A percentile compares a stretch with the other conserved stretches of the same genome.
phyloP scores from a whole-genome alignment of 441 rosid species.

The Metrosideros polymorpha region DNA sequence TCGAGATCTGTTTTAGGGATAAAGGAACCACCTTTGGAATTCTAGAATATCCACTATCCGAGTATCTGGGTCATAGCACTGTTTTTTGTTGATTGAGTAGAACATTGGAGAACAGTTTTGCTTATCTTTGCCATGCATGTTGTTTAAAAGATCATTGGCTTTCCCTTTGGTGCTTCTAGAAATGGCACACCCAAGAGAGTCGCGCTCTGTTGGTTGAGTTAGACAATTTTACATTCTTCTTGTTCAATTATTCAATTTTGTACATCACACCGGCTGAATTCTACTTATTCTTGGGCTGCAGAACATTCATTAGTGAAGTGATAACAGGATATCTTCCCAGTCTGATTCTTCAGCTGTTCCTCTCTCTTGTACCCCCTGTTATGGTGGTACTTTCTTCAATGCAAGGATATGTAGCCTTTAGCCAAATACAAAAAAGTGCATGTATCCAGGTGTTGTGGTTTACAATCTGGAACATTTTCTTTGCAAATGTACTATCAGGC shows the following conservation, averaged over 20 bases:
- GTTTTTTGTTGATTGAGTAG: not conserved
- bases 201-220: not conserved
- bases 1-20: not conserved
- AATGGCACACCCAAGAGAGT: not conserved
- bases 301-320: conserved; percentile 59
- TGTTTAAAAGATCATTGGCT: not conserved
- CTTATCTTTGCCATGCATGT: not conserved
- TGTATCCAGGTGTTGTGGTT: conserved; percentile 67
- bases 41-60: not conserved
- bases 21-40: not conserved
- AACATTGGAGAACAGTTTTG: not conserved
- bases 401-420: conserved; percentile 68
- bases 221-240: not conserved
- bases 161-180: not conserved
- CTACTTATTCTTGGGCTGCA: conserved; percentile 21
- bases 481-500: conserved; percentile 78
- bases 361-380: conserved; percentile 50
- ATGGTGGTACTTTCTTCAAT: conserved; percentile 69
- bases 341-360: conserved; percentile 61
- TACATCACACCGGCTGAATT: conserved; percentile 3
- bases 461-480: conserved; percentile 80
- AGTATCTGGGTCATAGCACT: not conserved
- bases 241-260: not conserved
- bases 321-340: conserved; percentile 96
- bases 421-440: conserved; percentile 71